phyloP scores from a whole-genome alignment of 345 rosid genomes.

The Arabis alpina region DNA sequence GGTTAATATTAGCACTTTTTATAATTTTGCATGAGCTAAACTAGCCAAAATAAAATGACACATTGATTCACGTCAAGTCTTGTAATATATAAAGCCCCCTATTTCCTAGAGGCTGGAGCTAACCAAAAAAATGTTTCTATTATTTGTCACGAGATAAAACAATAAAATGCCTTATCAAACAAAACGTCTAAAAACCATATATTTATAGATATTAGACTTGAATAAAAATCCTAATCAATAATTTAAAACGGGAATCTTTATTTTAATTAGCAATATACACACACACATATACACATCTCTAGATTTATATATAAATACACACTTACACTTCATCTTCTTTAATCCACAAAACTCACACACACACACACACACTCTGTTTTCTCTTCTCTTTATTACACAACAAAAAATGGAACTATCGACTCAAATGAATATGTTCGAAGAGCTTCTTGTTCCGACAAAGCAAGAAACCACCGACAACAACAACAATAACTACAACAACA shows the following conservation, averaged over 20 bases:
- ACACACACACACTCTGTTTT: constrained; percentile 28
- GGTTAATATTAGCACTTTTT: neutral
- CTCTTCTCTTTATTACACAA: neutral
- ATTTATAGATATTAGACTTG: too few relatives aligned
- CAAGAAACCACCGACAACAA: constrained; percentile 46
- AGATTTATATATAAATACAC: constrained; percentile 42
- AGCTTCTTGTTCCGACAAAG: constrained; percentile 64
- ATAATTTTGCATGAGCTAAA: neutral
- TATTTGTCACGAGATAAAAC: constrained; percentile 41
- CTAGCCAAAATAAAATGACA: constrained; percentile 3
- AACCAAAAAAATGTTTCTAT: constrained; percentile 30
- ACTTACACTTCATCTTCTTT: constrained; percentile 39
- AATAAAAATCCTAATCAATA: constrained; percentile 13
- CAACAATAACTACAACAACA: constrained; percentile 27
- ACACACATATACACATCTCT: constrained; percentile 17
- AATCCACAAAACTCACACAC: constrained; percentile 36
- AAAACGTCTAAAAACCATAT: too few relatives aligned
- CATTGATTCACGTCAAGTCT: constrained; percentile 34
- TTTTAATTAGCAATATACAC: constrained; percentile 4
- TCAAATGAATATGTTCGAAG: constrained; percentile 74
- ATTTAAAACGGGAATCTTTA: constrained; percentile 13
- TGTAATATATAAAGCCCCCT: constrained; percentile 25
- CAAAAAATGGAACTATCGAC: constrained; percentile 63
- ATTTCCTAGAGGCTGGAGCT: constrained; percentile 18
- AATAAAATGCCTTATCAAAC: constrained; percentile 25